Evolutionary conservation across 2,329 filamentous ascomycete species (phyloP), one percentile per base, ranked within the genome.

Genomic region (Fusarium nodosum): DNA sequence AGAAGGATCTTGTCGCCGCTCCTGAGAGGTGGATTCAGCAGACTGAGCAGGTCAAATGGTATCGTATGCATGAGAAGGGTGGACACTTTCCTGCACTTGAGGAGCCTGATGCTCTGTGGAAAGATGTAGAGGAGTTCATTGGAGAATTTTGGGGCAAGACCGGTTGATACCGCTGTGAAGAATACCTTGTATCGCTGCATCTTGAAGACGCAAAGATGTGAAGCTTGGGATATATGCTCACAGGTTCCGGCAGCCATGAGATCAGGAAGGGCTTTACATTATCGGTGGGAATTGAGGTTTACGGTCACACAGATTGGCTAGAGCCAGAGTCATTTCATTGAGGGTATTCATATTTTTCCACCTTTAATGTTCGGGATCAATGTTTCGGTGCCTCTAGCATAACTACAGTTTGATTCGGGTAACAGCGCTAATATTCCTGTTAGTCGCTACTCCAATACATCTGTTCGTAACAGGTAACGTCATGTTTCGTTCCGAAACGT

Each of bases 71-170:
- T 18, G 64, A 28, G 1, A 47, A 46, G n/a, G 68, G 68, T 7
- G 68, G 68, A 2, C 68, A 71, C 28, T 71, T 71, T 53, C 56
- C 64, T 51, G 68, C 64, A 8, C 64, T 71, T 16, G 68, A 71
- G 24, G 45, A 58, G 26, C 67, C 68, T 1, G 54, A 71, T 13
- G 9, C 42, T 2, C 28, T 71, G 38, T 71, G 56, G 67, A 60
- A 48, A 2, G 68, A 71, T 18, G 31, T 71, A 6, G 26, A 66
- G 31, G 64, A 68, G 7, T 71, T 71, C 20, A 51, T 71, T 42
- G 31, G 9, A 3, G 39, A 28, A 11, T 66, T 66, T 12, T 66
- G 62, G 64, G 2, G 22, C 3, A 31, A 50, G 33, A 30, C 12
- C 1, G 18, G 0, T 11, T 46, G 13, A 31, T 16, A 0, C 10